phyloP scores from a whole-genome alignment of 2,329 filamentous ascomycete species.

The Colletotrichum lupini region DNA sequence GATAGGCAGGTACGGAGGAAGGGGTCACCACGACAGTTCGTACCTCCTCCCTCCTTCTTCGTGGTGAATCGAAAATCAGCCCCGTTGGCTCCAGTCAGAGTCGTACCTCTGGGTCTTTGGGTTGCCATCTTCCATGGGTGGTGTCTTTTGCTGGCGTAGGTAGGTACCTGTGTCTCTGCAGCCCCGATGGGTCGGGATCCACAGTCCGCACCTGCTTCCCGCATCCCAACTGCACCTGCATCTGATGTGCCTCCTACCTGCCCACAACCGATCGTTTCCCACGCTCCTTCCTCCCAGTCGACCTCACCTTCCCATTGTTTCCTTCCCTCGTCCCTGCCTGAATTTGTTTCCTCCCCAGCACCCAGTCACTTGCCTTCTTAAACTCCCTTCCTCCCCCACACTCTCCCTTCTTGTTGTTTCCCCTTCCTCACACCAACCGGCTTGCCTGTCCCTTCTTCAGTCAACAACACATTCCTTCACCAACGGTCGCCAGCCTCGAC shows the following conservation, averaged over 20 bases:
- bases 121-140: too few relatives aligned
- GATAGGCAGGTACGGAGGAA: slow-evolving; percentile 10
- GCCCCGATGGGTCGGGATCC: slow-evolving; percentile 22
- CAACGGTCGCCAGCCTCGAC: slow-evolving; percentile 39
- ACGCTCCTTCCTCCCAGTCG: slow-evolving; percentile 22
- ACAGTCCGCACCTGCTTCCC: slow-evolving; percentile 18
- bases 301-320: slow-evolving; percentile 37
- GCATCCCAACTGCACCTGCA: slow-evolving; percentile 9
- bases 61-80: slow-evolving; percentile 34
- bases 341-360: slow-evolving; percentile 21
- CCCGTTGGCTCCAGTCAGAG: slow-evolving; percentile 5
- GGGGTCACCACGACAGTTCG: not conserved
- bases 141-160: not conserved
- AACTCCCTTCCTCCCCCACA: slow-evolving; percentile 33
- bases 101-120: too few relatives aligned
- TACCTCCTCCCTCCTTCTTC: slow-evolving; percentile 21
- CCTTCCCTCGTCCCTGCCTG: slow-evolving; percentile 17
- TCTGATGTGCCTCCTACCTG: not conserved
- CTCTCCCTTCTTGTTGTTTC: slow-evolving; percentile 16
- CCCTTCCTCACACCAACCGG: slow-evolving; percentile 34
- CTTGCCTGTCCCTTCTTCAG: slow-evolving; percentile 30
- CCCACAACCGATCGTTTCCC: not conserved
- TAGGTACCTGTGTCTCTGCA: slow-evolving; percentile 4
- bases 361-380: slow-evolving; percentile 38
- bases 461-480: slow-evolving; percentile 34